These are phyloP conservation scores for Apophysomyces elegans DNA, from an alignment of 371 early-diverging fungal genomes.

Conservation along the genomic window DNA sequence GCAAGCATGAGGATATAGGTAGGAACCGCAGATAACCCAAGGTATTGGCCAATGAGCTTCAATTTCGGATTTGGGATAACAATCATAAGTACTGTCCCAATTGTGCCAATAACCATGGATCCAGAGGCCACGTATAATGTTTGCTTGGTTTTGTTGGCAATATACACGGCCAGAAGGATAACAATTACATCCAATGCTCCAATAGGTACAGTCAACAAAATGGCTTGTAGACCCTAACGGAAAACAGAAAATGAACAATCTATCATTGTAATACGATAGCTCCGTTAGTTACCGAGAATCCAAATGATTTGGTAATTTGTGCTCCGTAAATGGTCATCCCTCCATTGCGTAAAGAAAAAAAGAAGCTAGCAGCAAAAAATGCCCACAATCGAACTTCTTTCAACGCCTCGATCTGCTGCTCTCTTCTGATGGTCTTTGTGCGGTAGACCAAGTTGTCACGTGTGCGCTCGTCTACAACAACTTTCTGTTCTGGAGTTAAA, in stretches of 20 bases:
- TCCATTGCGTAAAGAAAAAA: constrained; percentile 17
- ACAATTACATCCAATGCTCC: constrained; percentile 18
- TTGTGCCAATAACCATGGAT: constrained; percentile 8
- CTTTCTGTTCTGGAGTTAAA: constrained; percentile 11
- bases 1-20: constrained; percentile 20
- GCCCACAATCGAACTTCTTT: constrained; percentile 15
- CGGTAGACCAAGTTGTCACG: constrained; percentile 15
- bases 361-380: constrained; percentile 5
- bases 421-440: constrained; percentile 5
- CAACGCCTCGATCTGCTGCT: constrained; percentile 15
- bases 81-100: constrained; percentile 18
- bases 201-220: constrained; percentile 13
- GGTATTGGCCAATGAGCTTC: constrained; percentile 18
- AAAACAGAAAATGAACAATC: too few species aligned
- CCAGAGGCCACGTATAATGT: constrained; percentile 12
- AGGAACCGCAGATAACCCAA: constrained; percentile 12
- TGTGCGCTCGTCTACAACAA: constrained; percentile 15
- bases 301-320: constrained; percentile 15
- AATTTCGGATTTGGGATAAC: constrained; percentile 16
- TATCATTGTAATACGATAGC: too few species aligned
- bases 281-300: constrained; percentile 20
- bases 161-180: constrained; percentile 13
- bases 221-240: constrained; percentile 2
- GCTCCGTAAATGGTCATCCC: constrained; percentile 13
- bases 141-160: constrained; percentile 8